Base-by-base conservation (phyloP, 768 basidiomycete genomes). In the Hericium alpestre region DNA sequence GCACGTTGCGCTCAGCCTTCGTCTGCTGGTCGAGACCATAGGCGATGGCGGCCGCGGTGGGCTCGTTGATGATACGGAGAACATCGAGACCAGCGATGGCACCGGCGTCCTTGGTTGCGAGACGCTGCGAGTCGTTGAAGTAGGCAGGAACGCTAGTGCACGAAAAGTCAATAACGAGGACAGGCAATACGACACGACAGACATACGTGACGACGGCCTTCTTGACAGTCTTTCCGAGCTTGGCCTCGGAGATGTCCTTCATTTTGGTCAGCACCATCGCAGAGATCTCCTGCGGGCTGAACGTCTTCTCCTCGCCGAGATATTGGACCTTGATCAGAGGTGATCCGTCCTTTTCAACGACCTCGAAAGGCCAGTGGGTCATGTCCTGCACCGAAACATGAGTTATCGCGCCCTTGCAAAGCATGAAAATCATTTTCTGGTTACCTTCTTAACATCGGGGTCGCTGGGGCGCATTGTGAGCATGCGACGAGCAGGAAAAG, bases 31-130 rank as follows among this genome's bases (percentile, higher is more conserved):
- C 96, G 56, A 91, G 87, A 80, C 96, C 96, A 72, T 97, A 97
- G 53, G 96, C 96, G 65, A 99, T 97, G 69, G 96, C 96, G 58
- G 96, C 96, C 53, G 96, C 96, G 55, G 96, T 99, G 61, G 96
- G 96, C 79, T 99, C 96, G 76, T 99, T 99, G 80, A 99, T 99
- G 80, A 99, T 99, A 76, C 96, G 95, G 74, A 99, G 91, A 66
- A 99, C 93, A 70, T 99, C 94, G 61, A 99, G 90, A 62, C 96
- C 96, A 67, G 96, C 83, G 65, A 99, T 99, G 65, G 90, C 81
- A 73, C 96, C 96, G 61, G 96, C 96, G 74, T 99, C 96, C 77
- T 98, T 98, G 72, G 96, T 98, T 53, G 96, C 95, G 61, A 96
- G 80, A 78, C 96, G 93, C 71, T 99, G 96, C 25, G 96, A 99